Evolutionary conservation across 768 basidiomycete species (phyloP).

Genomic region (Pleurotus salmoneostramineus): DNA sequence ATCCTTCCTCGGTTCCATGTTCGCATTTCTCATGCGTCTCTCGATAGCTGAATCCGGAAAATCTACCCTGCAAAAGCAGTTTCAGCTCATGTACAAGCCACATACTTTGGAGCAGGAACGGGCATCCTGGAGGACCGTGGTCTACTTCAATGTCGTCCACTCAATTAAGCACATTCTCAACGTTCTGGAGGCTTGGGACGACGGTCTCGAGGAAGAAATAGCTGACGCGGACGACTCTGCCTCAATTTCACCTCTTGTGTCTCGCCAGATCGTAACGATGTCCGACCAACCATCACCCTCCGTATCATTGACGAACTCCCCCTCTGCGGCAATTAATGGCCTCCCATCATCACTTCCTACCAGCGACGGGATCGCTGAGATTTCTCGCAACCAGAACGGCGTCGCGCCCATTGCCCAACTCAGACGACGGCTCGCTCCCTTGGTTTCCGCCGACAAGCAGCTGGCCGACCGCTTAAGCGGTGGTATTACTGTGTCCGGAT

Average conservation of each 20-base stretch:
- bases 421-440: constrained; percentile 53
- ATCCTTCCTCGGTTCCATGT: neutral
- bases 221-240: constrained; percentile 24
- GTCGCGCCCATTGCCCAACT: constrained; percentile 48
- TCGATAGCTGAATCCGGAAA: constrained; percentile 66
- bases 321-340: constrained; percentile 13
- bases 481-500: constrained; percentile 67
- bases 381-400: constrained; percentile 22
- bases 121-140: constrained; percentile 67
- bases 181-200: constrained; percentile 61
- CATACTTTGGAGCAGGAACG: constrained; percentile 67
- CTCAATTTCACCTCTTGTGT: constrained; percentile 20
- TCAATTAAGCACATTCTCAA: constrained; percentile 67
- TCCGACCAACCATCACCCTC: constrained; percentile 36
- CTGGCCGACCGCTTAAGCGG: constrained; percentile 74
- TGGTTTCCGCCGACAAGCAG: constrained; percentile 57
- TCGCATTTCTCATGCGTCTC: neutral
- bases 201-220: constrained; percentile 48
- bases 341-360: constrained; percentile 15
- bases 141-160: constrained; percentile 74
- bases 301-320: constrained; percentile 27
- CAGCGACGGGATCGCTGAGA: constrained; percentile 16
- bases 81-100: constrained; percentile 79
- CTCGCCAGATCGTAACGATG: constrained; percentile 23
- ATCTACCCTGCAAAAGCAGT: constrained; percentile 74